phyloP scores from a whole-genome alignment of 2,329 filamentous ascomycete species.

The Colletotrichum falcatum region DNA sequence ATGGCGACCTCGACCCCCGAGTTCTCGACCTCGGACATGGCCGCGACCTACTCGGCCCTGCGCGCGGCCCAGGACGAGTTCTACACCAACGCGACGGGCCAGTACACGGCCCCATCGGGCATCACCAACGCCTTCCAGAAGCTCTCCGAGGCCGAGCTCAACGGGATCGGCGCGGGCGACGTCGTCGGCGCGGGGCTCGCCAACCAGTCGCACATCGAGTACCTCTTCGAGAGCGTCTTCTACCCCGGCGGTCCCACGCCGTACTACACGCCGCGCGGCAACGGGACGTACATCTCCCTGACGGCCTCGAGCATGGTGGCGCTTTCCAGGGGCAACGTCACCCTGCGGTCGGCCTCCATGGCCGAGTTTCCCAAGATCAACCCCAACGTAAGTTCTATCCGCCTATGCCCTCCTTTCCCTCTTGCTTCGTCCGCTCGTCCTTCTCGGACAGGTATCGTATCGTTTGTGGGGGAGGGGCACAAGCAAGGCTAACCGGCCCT shows the following conservation, averaged over 20 bases:
- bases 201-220: conserved; percentile 47
- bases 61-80: conserved; percentile 44
- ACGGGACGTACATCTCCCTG: conserved; percentile 46
- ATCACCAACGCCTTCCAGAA: conserved; percentile 46
- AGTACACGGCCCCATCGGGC: conserved; percentile 44
- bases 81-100: conserved; percentile 43
- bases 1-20: conserved; percentile 45
- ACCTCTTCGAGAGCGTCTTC: conserved; percentile 46
- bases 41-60: conserved; percentile 40
- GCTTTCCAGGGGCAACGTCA: conserved; percentile 44
- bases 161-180: conserved; percentile 42
- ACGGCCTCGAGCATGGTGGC: conserved; percentile 45
- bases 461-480: conserved; percentile 23
- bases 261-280: conserved; percentile 44
- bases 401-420: too few relatives aligned
- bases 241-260: conserved; percentile 47
- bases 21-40: conserved; percentile 45
- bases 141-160: conserved; percentile 41
- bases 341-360: conserved; percentile 43
- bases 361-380: conserved; percentile 43
- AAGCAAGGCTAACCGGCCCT: conserved; percentile 42
- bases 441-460: conserved; percentile 34
- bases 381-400: conserved; percentile 42
- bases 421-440: neutral
- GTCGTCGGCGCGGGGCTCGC: conserved; percentile 42